A percentile compares a stretch with the other conserved stretches of the same genome.
Evolutionary conservation across 2,329 filamentous ascomycete genomes (phyloP).

Genomic region (Phialocephala sp.): DNA sequence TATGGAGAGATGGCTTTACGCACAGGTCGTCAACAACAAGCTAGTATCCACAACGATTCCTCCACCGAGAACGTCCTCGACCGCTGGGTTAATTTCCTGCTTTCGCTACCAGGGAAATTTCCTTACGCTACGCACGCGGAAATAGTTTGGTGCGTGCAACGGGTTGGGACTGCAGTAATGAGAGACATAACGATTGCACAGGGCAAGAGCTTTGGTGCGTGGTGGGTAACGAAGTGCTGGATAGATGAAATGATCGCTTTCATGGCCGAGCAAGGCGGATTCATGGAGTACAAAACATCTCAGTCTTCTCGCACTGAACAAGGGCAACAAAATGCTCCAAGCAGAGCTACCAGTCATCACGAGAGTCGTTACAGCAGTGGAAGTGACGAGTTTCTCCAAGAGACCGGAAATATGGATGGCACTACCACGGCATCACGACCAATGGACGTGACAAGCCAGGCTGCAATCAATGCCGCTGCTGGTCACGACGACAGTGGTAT

Average conservation of each 20-base stretch:
- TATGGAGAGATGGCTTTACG: conserved; percentile 62
- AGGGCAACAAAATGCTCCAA: conserved; percentile 28
- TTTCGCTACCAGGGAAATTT: conserved; percentile 71
- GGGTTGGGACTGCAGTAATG: conserved; percentile 77
- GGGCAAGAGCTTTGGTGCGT: conserved; percentile 83
- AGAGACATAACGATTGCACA: conserved; percentile 81
- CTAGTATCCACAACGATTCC: conserved; percentile 46
- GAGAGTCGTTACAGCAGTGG: conserved; percentile 41
- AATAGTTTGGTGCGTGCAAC: conserved; percentile 77
- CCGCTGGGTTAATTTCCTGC: conserved; percentile 76
- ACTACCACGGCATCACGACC: conserved; percentile 35
- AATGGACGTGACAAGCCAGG: conserved; percentile 50
- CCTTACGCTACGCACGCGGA: conserved; percentile 75
- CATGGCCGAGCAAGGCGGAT: conserved; percentile 88
- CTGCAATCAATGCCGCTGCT: conserved; percentile 52
- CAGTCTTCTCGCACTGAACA: conserved; percentile 43
- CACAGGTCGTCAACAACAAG: conserved; percentile 50
- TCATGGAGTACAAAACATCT: conserved; percentile 66
- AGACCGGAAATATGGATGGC: conserved; percentile 31
- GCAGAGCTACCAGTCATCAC: conserved; percentile 37
- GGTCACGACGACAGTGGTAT: conserved; percentile 77
- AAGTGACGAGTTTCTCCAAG: conserved; percentile 41
- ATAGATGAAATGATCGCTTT: conserved; percentile 94
- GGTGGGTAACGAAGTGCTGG: conserved; percentile 96
- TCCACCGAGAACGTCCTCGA: conserved; percentile 74